phyloP scores from a whole-genome alignment of 495 filamentous ascomycete species.

The Neurospora tetraspora region DNA sequence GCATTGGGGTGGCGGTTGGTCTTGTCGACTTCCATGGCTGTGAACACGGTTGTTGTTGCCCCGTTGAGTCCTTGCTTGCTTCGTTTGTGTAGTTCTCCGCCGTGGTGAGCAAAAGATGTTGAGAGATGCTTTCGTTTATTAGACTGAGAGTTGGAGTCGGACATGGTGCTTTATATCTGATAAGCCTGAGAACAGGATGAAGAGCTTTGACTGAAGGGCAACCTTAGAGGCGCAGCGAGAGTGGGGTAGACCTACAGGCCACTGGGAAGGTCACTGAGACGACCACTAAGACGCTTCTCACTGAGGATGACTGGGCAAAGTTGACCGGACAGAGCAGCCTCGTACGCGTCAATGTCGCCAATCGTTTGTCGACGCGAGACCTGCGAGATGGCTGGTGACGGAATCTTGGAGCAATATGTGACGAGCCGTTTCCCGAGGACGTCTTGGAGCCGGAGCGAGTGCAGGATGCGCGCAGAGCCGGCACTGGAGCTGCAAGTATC shows the following conservation, averaged over 20 bases:
- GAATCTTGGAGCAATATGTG: neutral
- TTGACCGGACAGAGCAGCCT: neutral
- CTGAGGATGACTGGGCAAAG: neutral
- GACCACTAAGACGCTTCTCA: neutral
- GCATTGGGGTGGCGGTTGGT: neutral
- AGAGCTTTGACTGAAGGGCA: too few relatives aligned
- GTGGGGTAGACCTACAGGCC: neutral
- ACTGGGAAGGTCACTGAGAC: neutral
- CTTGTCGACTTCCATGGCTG: neutral
- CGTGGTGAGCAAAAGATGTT: neutral
- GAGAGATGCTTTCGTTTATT: neutral
- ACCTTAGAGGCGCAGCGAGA: neutral
- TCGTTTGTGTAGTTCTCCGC: neutral
- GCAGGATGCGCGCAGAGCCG: neutral
- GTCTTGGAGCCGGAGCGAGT: neutral
- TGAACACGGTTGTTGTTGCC: neutral
- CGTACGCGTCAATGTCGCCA: neutral
- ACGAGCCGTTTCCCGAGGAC: neutral
- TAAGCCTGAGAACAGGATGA: neutral
- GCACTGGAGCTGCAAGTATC: neutral
- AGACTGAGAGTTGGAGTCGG: neutral
- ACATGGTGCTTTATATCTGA: neutral
- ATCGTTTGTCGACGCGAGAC: neutral
- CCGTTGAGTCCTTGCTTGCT: neutral
- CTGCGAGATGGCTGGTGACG: constrained; percentile 1